Conservation (phyloP, 2,329 filamentous ascomycete genomes). For the Claviceps sp. region DNA sequence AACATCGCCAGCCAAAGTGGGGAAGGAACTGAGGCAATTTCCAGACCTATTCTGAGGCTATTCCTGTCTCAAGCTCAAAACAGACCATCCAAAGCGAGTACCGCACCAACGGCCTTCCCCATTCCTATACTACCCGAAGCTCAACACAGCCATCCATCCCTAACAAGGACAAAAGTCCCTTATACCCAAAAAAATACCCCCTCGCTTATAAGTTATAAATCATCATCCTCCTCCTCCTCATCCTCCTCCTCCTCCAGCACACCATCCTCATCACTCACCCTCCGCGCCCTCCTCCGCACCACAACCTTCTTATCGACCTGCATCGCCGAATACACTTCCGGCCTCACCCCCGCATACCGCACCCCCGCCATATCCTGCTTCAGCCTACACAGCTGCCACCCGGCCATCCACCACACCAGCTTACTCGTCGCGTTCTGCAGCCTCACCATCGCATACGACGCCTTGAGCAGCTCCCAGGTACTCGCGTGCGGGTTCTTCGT, state of each 20-base stretch:
- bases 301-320: slow-evolving; percentile 23
- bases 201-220: too few species aligned
- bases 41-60: too few species aligned
- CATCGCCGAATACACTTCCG: slow-evolving; percentile 22
- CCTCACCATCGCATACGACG: slow-evolving; percentile 32
- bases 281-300: slow-evolving; percentile 8
- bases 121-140: too few species aligned
- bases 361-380: slow-evolving; percentile 22
- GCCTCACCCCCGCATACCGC: slow-evolving; percentile 18
- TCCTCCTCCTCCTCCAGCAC: background rate
- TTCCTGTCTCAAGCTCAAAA: too few species aligned
- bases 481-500: slow-evolving; percentile 15
- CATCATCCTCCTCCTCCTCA: background rate
- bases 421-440: slow-evolving; percentile 9
- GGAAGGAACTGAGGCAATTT: too few species aligned
- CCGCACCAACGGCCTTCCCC: too few species aligned
- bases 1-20: too few species aligned
- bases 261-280: slow-evolving; percentile 14
- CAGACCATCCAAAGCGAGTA: too few species aligned
- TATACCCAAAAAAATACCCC: background rate
- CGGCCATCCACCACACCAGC: slow-evolving; percentile 35
- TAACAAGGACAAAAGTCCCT: background rate
- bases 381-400: slow-evolving; percentile 32
- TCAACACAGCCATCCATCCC: too few species aligned
- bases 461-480: slow-evolving; percentile 36